Conservation (phyloP, 257 asterid genomes). For the Galeopsis tetrahit region DNA sequence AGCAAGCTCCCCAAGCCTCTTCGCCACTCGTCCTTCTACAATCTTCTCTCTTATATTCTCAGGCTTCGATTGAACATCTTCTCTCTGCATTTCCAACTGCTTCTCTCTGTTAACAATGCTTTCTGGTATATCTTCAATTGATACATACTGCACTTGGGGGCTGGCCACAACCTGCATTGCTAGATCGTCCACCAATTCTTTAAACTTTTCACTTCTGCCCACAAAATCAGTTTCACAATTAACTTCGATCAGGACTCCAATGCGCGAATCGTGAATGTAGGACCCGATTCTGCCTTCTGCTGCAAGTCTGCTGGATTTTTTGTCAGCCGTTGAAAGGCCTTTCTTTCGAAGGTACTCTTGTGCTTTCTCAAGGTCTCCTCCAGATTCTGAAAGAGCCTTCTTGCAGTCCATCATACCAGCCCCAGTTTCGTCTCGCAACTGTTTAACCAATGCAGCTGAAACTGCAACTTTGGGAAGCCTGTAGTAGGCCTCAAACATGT, state of each 20-base stretch:
- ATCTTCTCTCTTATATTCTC: conserved; percentile 87
- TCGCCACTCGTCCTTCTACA: conserved; percentile 82
- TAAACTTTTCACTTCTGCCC: conserved; percentile 79
- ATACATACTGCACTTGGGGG: conserved; percentile 81
- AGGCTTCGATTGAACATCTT: conserved; percentile 86
- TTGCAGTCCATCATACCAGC: conserved; percentile 99
- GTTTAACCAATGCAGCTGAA: conserved; percentile 88
- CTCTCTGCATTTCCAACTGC: conserved; percentile 92
- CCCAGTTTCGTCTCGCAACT: conserved; percentile 92
- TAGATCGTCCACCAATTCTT: conserved; percentile 75
- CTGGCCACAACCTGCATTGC: conserved; percentile 97
- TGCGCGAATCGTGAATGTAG: conserved; percentile 90
- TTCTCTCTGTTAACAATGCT: conserved; percentile 63
- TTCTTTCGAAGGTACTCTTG: conserved; percentile 89
- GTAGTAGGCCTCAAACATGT: conserved; percentile 28
- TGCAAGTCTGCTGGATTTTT: conserved; percentile 90
- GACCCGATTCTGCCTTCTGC: conserved; percentile 97
- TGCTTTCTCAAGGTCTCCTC: conserved; percentile 89
- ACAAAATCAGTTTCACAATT: conserved; percentile 98
- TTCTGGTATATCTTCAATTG: conserved; percentile 76
- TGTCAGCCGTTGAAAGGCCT: conserved; percentile 94
- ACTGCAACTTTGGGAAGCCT: conserved; percentile 65
- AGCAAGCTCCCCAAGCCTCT: conserved; percentile 90
- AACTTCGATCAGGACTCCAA: conserved; percentile 93
- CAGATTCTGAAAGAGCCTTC: conserved; percentile 91